A percentile compares a stretch with the other conserved stretches of the same genome.
These are phyloP conservation scores for Candida krabiensis DNA, from an alignment of 805 yeast genomes.

Conservation along the genomic window DNA sequence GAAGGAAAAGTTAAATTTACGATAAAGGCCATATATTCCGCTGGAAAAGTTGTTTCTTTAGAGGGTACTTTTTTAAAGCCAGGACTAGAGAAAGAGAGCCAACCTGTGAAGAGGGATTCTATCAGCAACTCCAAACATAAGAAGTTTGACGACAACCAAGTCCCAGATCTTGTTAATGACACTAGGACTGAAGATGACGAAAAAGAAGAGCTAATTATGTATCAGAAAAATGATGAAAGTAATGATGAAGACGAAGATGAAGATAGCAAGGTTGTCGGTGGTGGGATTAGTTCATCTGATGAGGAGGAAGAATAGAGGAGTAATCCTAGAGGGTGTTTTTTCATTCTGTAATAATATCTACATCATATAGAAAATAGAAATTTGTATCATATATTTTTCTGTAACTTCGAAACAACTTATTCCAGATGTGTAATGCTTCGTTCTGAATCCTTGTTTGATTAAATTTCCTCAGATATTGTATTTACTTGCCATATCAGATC, in stretches of 20 bases:
- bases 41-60: slow-evolving; percentile 80
- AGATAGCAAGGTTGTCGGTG: slow-evolving; percentile 27
- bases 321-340: too few species aligned
- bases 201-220: slow-evolving; percentile 25
- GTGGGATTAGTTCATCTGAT: slow-evolving; percentile 24
- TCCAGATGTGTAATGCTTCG: too few species aligned
- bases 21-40: slow-evolving; percentile 67
- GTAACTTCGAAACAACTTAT: too few species aligned
- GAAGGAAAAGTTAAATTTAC: slow-evolving; percentile 83
- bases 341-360: too few species aligned
- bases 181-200: slow-evolving; percentile 15
- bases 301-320: slow-evolving; percentile 19
- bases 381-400: too few species aligned
- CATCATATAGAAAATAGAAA: too few species aligned
- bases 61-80: slow-evolving; percentile 81
- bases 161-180: slow-evolving; percentile 9
- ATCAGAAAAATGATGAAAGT: slow-evolving; percentile 17
- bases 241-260: slow-evolving; percentile 27
- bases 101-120: slow-evolving; percentile 46
- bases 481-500: too few species aligned
- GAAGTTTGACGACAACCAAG: slow-evolving; percentile 37
- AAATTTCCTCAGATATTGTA: too few species aligned
- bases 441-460: too few species aligned
- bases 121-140: slow-evolving; percentile 32
- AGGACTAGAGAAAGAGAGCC: slow-evolving; percentile 53